Conservation (phyloP, 768 basidiomycete species). For the Rhodotorula sphaerocarpa region DNA sequence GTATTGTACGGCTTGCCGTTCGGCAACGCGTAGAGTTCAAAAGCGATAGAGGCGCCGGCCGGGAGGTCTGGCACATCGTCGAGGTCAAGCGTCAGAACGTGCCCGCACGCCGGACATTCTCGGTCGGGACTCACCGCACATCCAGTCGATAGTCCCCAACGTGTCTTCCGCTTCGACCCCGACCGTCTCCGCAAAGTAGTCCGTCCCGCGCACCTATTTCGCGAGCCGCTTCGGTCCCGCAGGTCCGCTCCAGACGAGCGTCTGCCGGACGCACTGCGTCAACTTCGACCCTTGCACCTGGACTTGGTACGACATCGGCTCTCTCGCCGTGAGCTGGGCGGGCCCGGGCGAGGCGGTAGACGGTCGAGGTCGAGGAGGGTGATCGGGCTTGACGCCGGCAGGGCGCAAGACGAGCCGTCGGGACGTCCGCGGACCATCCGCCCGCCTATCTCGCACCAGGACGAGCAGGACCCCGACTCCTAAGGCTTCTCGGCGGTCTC, state of each 20-base stretch:
- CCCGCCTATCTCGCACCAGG: too few species aligned
- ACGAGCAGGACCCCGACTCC: too few species aligned
- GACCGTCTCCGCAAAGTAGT: conserved; percentile 1
- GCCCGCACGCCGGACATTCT: not conserved
- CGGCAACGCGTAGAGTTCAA: not conserved
- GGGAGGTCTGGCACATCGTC: conserved; percentile 6
- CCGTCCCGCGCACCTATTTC: not conserved
- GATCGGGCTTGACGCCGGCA: too few species aligned
- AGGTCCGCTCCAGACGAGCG: not conserved
- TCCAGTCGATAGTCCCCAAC: not conserved
- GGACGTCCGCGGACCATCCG: too few species aligned
- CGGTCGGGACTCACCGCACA: not conserved
- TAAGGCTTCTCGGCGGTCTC: too few species aligned
- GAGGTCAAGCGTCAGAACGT: not conserved
- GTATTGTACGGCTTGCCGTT: not conserved
- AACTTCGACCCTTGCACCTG: not conserved
- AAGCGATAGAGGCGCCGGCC: conserved; percentile 8
- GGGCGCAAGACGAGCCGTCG: too few species aligned
- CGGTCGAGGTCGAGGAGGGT: too few species aligned
- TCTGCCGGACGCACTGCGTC: conserved; percentile 1
- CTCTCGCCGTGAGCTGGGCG: too few species aligned
- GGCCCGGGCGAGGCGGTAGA: too few species aligned
- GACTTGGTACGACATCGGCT: not conserved
- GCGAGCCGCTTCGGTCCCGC: not conserved
- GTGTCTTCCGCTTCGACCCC: not conserved